Percentiles rank a stretch among this genome's conserved stretches.
These are phyloP conservation scores for Tulasnella sp. DNA, from an alignment of 768 basidiomycete genomes.

Conservation along the genomic window DNA sequence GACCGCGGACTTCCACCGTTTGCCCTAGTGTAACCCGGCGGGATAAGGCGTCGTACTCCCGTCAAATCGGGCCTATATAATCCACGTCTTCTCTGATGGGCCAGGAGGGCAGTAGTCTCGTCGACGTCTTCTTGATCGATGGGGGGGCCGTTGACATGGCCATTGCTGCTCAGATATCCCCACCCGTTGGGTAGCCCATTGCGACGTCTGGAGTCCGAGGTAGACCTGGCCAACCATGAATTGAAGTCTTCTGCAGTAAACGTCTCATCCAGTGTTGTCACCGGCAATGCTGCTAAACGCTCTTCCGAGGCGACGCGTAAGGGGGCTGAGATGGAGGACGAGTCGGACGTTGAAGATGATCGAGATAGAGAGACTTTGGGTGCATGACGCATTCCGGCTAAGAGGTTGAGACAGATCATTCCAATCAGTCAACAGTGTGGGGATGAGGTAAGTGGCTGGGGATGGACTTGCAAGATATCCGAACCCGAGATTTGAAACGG, in stretches of 20 bases:
- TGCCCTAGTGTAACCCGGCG: neutral
- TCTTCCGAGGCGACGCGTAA: slow-evolving; percentile 40
- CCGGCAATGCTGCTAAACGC: slow-evolving; percentile 34
- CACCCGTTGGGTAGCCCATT: neutral
- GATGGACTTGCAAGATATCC: slow-evolving; percentile 12
- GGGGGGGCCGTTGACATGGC: neutral
- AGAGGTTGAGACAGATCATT: neutral
- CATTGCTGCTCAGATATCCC: neutral
- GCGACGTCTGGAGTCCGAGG: neutral
- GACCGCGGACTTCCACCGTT: neutral
- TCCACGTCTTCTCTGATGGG: neutral
- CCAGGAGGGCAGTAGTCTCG: slow-evolving; percentile 7
- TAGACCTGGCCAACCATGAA: slow-evolving; percentile 21
- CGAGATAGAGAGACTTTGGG: slow-evolving; percentile 22
- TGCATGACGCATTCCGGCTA: neutral
- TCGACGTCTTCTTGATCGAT: neutral
- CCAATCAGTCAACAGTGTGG: neutral
- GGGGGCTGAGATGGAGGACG: slow-evolving; percentile 73
- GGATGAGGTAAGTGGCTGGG: neutral
- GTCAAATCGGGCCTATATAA: neutral
- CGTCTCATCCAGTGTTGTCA: slow-evolving; percentile 30
- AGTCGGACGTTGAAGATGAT: slow-evolving; percentile 49
- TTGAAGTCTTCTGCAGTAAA: slow-evolving; percentile 20
- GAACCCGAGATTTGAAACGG: slow-evolving; percentile 12
- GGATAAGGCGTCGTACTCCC: neutral